Percentiles rank a stretch among this genome's conserved stretches.
Conservation (phyloP, 2,329 filamentous ascomycete genomes). For the Penicillium brevicompactum region DNA sequence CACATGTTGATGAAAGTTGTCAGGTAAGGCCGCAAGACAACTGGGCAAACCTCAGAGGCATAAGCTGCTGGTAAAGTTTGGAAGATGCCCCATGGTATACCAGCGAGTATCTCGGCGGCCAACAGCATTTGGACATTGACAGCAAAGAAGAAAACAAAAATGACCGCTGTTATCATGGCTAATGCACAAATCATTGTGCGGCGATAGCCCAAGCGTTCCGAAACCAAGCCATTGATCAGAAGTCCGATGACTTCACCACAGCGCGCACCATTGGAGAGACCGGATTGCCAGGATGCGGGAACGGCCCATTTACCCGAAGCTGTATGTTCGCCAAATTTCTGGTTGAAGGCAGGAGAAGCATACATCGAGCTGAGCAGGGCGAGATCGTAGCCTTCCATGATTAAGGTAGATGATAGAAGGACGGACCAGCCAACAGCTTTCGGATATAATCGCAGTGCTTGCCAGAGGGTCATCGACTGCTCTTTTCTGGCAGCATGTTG, state of each 20-base stretch:
- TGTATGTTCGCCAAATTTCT: constrained; percentile 30
- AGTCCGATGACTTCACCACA: constrained; percentile 31
- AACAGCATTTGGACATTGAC: constrained; percentile 45
- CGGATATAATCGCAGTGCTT: constrained; percentile 33
- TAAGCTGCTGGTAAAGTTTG: constrained; percentile 47
- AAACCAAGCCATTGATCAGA: constrained; percentile 30
- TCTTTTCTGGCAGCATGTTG: constrained; percentile 37
- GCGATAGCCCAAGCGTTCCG: constrained; percentile 33
- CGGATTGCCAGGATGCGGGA: constrained; percentile 36
- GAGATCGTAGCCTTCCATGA: constrained; percentile 47
- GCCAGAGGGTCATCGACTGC: constrained; percentile 36
- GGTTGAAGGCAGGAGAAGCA: constrained; percentile 33
- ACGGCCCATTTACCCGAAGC: constrained; percentile 26
- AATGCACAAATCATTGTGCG: constrained; percentile 39
- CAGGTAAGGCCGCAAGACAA: constrained; percentile 40
- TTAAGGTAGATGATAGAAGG: constrained; percentile 38
- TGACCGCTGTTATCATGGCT: constrained; percentile 43
- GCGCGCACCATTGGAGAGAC: constrained; percentile 25
- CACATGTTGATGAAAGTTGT: constrained; percentile 46
- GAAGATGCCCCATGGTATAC: constrained; percentile 52
- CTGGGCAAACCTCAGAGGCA: constrained; percentile 45
- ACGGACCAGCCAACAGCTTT: constrained; percentile 43
- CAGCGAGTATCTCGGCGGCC: constrained; percentile 50
- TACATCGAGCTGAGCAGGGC: constrained; percentile 38
- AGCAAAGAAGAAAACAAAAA: constrained; percentile 52